Evolutionary conservation across 805 yeast genomes (phyloP), one percentile per base, ranked within the genome.

Genomic region (Lachancea lanzarotensis): DNA sequence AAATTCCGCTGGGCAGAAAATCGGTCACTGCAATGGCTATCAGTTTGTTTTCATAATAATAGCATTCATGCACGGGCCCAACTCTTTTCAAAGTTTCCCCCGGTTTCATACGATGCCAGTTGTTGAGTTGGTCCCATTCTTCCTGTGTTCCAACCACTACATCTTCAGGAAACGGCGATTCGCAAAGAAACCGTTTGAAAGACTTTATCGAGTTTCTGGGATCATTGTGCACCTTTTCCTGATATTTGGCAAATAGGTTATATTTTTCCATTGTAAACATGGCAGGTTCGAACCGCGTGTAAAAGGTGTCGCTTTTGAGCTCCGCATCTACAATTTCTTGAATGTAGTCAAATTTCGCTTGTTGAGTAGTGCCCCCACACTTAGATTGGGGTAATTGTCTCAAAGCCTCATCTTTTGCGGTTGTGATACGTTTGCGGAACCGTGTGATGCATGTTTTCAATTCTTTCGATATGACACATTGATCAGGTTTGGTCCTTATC

Each of bases 61-160:
- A 89, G 58, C 86, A 75, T 56, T 87, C 95, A 61, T 89, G 97
- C 2, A 75, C 72, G 1, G 88, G 85, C 2, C 91, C 95, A 7
- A 64, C 49, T 40, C 60, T 37, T 11, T 40, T 44, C 3, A 69
- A 41, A 18, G 51, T 46, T 9, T 53, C 52, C 7, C 33, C 45
- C 6, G 45, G 42, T 2, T 50, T 50, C 15, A 51, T 48, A 2
- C 48, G 40, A 2, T 55, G 55, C 80, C 80, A 78, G 39, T 59
- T 59, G 35, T 57, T 62, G 16, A 57, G 40, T 30, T 60, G 54
- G 3, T 57, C 56, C 55, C 64, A 56, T 25, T 56, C 58, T 12
- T 57, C 52, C 1, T 48, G 25, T 1, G 59, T 51, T 2, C 63
- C 65, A 29, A 43, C 38, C 2, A 50, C 50, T 1, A 51, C 52